A percentile compares a stretch with the other conserved stretches of the same genome.
phyloP scores from a whole-genome alignment of 305 asterid genomes.

The Solanum hybrid region DNA sequence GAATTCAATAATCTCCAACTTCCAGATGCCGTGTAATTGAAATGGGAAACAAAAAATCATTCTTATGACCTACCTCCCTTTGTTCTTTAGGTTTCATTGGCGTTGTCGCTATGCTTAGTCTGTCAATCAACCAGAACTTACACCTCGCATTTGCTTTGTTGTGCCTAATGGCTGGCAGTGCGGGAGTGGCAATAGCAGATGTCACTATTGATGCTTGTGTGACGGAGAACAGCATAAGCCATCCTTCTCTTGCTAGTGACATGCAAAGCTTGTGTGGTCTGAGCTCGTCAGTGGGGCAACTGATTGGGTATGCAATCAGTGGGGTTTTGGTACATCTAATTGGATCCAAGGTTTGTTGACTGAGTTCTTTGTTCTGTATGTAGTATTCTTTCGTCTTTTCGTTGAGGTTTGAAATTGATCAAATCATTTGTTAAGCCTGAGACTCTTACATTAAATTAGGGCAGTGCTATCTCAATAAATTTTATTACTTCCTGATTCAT shows the following conservation, averaged over 20 bases:
- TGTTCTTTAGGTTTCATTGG: conserved; percentile 42
- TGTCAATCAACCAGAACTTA: conserved; percentile 31
- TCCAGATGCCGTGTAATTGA: background rate
- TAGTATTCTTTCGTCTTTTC: background rate
- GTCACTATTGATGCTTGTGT: conserved; percentile 74
- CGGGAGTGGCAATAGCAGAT: conserved; percentile 56
- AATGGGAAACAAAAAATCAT: background rate
- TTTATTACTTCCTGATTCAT: background rate
- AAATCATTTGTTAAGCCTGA: background rate
- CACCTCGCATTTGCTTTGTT: conserved; percentile 41
- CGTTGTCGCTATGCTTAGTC: conserved; percentile 39
- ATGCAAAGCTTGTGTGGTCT: conserved; percentile 62
- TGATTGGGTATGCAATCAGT: conserved; percentile 43
- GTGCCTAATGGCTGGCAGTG: conserved; percentile 49
- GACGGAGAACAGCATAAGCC: conserved; percentile 53
- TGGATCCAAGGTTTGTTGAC: conserved; percentile 43
- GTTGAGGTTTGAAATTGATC: background rate
- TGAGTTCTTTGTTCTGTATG: background rate
- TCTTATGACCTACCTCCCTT: background rate
- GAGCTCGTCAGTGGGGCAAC: conserved; percentile 52
- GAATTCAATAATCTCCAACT: background rate
- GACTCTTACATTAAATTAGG: background rate
- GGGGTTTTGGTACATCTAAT: conserved; percentile 49
- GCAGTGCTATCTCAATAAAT: background rate
- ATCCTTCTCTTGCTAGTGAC: conserved; percentile 62